phyloP scores from a whole-genome alignment of 2,329 filamentous ascomycete genomes.

The Colletotrichum sp. region DNA sequence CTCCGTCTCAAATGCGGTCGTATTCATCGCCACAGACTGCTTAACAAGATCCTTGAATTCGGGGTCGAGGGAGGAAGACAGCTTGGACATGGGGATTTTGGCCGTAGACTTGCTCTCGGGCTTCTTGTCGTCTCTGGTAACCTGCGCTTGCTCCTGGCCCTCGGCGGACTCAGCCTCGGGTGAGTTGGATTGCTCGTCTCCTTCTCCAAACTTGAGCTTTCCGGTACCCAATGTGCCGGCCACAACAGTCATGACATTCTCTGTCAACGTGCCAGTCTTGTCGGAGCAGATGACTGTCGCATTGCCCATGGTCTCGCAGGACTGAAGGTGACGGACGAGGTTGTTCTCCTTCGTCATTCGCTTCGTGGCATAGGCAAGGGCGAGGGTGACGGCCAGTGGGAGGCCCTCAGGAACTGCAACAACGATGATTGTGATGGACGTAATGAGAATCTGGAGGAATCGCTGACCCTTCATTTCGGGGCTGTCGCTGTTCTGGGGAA shows the following conservation, averaged over 20 bases:
- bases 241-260: conserved; percentile 68
- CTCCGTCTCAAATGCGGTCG: conserved; percentile 59
- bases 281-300: conserved; percentile 69
- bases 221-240: conserved; percentile 54
- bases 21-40: conserved; percentile 50
- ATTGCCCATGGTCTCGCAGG: conserved; percentile 70
- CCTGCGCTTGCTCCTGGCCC: not conserved
- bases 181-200: conserved; percentile 20
- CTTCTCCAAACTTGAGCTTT: conserved; percentile 41
- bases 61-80: conserved; percentile 30
- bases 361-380: conserved; percentile 66
- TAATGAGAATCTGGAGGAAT: conserved; percentile 50
- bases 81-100: conserved; percentile 6
- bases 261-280: conserved; percentile 70
- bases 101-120: not conserved
- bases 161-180: conserved; percentile 1
- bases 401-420: conserved; percentile 66
- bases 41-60: conserved; percentile 42
- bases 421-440: conserved; percentile 58
- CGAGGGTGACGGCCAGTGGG: conserved; percentile 65
- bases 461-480: conserved; percentile 51
- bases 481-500: conserved; percentile 43
- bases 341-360: conserved; percentile 69
- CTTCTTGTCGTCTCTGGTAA: not conserved
- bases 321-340: conserved; percentile 61